Base-by-base conservation (phyloP, 2,329 filamentous ascomycete species). In the Orbilia oligospora region DNA sequence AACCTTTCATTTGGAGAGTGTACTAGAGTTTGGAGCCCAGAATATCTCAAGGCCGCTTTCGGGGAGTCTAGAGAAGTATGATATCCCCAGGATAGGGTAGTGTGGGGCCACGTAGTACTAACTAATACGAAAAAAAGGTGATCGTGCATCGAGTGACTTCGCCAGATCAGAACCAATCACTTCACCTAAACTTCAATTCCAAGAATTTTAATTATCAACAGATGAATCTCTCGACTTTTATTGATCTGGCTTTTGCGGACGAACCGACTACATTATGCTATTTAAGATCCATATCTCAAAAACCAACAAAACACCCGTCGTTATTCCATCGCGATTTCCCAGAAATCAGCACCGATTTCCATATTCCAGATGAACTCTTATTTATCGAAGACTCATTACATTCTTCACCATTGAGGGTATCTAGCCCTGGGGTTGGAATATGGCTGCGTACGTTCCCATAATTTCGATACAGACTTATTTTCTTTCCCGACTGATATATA, bases 151-250 rank as follows among this genome's bases (percentile, higher is more conserved):
- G 92, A 80, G 90, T 91, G 20, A 58, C 30, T n/a, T 41, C 18
- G 10, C 10, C 38, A 4, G 33, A 84, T 86, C 5, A 61, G 55
- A 36, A 4, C 44, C 44, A 48, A 56, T 86, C 3, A 86, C 88
- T 71, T 33, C 88, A 88, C 55, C 93, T 97, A 91, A 91, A 93
- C 81, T 97, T 97, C 83, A 90, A 90, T 72, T 86, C 87, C 55
- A 97, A 97, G 84, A 97, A 97, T 83, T 97, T 97, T 83, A 85
- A 86, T 44, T 97, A 97, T 83, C 86, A 88, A 8, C 92, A 89
- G 3, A 90, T 91, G 80, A 82, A 86, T 1, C 93, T 97, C 81
- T 88, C 87, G 0, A 84, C 87, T 0, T 94, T 97, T 83, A 86
- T 94, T 64, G 84, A 88, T 38, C 87, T 88, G 64, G 88, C 76